Evolutionary conservation across 306 rosid species (phyloP), one percentile per base, ranked within the genome.

Genomic region (Purshia tridentata): DNA sequence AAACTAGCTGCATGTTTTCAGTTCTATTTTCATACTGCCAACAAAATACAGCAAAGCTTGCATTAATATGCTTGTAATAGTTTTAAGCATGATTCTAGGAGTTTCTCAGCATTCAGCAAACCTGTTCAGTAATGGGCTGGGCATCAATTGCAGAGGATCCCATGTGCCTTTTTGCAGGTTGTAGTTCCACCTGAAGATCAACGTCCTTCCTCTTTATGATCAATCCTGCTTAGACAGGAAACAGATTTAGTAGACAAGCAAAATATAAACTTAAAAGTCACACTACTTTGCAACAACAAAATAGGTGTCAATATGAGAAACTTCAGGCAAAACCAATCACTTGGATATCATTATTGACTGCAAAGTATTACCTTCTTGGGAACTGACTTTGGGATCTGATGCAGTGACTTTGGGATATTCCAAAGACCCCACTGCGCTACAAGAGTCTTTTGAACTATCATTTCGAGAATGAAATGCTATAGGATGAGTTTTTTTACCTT

Each of bases 1-100:
- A 18, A 35, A 1, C 22, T 60, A 15, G 60, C 60, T 1, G 12
- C 18, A 29, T 29, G 42, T 13, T 6, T 42, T 58, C 59, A 5
- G 20, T 1, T 52, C 53, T 62, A 49, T 23, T 13, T 13, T 73
- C 51, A 72, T 51, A 15, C 76, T 72, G 42, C 42, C 66, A 72
- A 46, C 22, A 68, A 23, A 59, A 47, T 6, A 29, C 14, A 48
- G n/a, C 16, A 3, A 71, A 35, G 44, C 47, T 2, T 44, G 47
- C 47, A 6, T 44, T 44, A 8, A 44, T 8, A 5, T 9, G 52
- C 55, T 16, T 15, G 55, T 51, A 51, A 51, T 15, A 51, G 55
- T 51, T 12, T 12, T 29, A 12, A 46, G 71, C 42, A 20, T 13
- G 56, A 47, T 15, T 45, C 35, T 22, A 9, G 47, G 19, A 20